A percentile compares a stretch with the other conserved stretches of the same genome.
phyloP scores from a whole-genome alignment of 306 rosid species.

The Calophaca sinica region DNA sequence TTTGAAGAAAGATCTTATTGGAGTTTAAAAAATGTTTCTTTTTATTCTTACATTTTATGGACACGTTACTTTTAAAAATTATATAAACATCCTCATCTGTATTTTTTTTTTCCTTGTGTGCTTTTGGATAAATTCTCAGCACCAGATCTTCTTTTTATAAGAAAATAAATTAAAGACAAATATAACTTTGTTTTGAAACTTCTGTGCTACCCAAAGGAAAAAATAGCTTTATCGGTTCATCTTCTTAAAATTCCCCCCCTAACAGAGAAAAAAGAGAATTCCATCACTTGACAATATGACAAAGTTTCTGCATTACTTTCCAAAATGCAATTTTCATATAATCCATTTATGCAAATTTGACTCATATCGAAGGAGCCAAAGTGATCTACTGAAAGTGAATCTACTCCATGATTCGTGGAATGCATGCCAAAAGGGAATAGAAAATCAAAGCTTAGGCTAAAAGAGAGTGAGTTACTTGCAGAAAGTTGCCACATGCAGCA shows the following conservation, averaged over 20 bases:
- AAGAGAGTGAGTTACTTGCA: constrained; percentile 8
- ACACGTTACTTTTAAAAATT: constrained; percentile 1
- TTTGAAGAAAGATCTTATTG: background rate
- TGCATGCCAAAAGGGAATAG: background rate
- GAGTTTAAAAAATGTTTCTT: constrained; percentile 5
- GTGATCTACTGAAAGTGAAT: background rate
- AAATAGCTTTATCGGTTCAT: background rate
- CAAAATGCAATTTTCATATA: background rate
- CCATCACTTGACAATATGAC: background rate
- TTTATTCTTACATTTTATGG: background rate
- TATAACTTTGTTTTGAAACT: background rate
- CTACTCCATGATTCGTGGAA: background rate
- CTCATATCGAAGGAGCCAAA: background rate
- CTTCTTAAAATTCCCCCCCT: too few relatives aligned
- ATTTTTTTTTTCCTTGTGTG: constrained; percentile 5
- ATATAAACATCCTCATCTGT: background rate
- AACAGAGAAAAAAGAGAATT: background rate
- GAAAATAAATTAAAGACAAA: background rate
- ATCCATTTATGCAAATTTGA: background rate
- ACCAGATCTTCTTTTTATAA: background rate
- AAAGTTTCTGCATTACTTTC: background rate
- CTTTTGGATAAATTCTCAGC: background rate
- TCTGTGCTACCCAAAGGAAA: background rate
- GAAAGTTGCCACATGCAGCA: background rate
- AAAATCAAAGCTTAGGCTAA: constrained; percentile 1